Conservation (phyloP, 2,329 filamentous ascomycete species). For the Cytospora schulzeri region DNA sequence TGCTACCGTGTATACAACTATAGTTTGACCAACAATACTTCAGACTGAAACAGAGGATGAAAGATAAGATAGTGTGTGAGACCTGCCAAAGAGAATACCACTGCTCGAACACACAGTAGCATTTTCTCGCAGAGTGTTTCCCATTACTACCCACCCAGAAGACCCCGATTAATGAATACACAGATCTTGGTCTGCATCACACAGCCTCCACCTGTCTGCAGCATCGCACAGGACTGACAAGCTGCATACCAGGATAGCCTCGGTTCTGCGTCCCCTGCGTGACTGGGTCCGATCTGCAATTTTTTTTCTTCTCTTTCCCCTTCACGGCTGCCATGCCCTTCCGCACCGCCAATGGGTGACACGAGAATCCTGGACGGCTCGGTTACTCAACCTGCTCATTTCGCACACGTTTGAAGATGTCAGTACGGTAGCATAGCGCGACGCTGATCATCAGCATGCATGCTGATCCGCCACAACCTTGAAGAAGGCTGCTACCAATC, state of each 20-base stretch:
- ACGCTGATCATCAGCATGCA: neutral
- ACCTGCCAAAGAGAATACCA: neutral
- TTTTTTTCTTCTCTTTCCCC: neutral
- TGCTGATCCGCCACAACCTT: neutral
- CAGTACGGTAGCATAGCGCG: neutral
- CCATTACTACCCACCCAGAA: neutral
- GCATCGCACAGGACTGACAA: neutral
- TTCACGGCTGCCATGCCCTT: neutral
- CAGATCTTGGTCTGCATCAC: neutral
- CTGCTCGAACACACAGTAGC: neutral
- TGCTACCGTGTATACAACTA: neutral
- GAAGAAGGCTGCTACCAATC: neutral
- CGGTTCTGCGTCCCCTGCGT: neutral
- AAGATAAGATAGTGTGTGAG: neutral
- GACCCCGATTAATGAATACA: slow-evolving; percentile 14
- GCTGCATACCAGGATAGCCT: slow-evolving; percentile 2
- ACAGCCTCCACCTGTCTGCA: neutral
- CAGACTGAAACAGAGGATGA: neutral
- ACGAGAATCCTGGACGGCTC: neutral
- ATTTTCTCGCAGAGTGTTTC: neutral
- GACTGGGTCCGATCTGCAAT: neutral
- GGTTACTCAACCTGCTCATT: neutral
- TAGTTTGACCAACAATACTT: neutral
- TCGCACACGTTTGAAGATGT: neutral
- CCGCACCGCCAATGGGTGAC: neutral